phyloP scores from a whole-genome alignment of 202 grass and related monocot species.

The Digitaria exilis region DNA sequence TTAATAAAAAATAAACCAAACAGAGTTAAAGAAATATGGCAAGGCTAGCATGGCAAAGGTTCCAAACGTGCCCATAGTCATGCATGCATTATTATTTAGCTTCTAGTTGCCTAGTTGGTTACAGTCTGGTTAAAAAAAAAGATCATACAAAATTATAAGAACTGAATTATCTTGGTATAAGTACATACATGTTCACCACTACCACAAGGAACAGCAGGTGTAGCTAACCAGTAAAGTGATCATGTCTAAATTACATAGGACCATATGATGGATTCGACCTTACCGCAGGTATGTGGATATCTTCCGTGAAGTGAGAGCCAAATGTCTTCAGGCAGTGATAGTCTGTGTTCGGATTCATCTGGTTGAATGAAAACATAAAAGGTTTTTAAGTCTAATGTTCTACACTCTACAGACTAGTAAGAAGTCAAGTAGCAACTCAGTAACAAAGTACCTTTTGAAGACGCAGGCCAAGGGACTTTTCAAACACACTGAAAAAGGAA shows the following conservation, averaged over 20 bases:
- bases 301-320: slow-evolving; percentile 92
- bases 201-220: background rate
- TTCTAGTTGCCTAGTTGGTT: slow-evolving; percentile 8
- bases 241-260: slow-evolving; percentile 1
- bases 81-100: background rate
- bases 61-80: too few species aligned
- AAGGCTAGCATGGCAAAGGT: too few species aligned
- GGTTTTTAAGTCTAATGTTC: slow-evolving; percentile 1
- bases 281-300: slow-evolving; percentile 86
- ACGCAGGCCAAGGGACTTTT: slow-evolving; percentile 75
- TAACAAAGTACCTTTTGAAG: slow-evolving; percentile 65
- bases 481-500: slow-evolving; percentile 62
- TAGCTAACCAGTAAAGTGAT: slow-evolving; percentile 24
- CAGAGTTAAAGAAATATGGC: too few species aligned
- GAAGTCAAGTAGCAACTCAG: slow-evolving; percentile 27
- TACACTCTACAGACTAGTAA: background rate
- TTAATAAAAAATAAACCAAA: too few species aligned
- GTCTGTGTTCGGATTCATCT: slow-evolving; percentile 95
- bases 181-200: background rate
- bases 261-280: slow-evolving; percentile 14
- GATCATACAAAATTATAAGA: background rate
- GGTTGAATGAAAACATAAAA: slow-evolving; percentile 37
- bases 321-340: slow-evolving; percentile 83
- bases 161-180: background rate
- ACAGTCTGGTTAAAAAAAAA: background rate